phyloP scores from a whole-genome alignment of 2,329 filamentous ascomycete genomes.

The Fusarium mexicanum region DNA sequence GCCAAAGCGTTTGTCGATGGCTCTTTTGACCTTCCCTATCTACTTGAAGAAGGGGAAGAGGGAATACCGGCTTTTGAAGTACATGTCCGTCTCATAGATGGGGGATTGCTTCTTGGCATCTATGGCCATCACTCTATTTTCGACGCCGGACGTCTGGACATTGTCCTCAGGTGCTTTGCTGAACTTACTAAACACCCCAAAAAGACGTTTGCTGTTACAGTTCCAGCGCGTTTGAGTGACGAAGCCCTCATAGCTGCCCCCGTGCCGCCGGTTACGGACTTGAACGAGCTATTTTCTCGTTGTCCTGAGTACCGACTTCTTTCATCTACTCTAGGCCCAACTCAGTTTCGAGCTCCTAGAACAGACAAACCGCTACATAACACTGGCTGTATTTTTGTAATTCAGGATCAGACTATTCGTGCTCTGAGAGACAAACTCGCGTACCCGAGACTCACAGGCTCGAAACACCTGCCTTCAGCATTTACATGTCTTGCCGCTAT shows the following conservation, averaged over 20 bases:
- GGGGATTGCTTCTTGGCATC: background rate
- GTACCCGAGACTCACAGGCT: accelerated
- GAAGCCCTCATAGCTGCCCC: accelerated
- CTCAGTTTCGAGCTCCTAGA: background rate
- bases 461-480: background rate
- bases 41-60: background rate
- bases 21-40: background rate
- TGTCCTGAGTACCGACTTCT: background rate
- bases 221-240: accelerated
- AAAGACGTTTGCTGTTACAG: accelerated
- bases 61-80: background rate
- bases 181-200: accelerated
- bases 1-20: accelerated
- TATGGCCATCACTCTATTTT: background rate
- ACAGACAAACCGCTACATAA: accelerated
- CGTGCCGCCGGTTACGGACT: accelerated
- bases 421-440: background rate
- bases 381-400: background rate
- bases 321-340: background rate
- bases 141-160: background rate
- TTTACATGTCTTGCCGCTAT: background rate
- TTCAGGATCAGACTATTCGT: background rate
- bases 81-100: background rate
- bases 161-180: background rate
- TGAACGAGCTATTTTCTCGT: background rate